These are phyloP conservation scores for Sungouiella thailandica DNA, from an alignment of 805 yeast genomes.

Conservation along the genomic window DNA sequence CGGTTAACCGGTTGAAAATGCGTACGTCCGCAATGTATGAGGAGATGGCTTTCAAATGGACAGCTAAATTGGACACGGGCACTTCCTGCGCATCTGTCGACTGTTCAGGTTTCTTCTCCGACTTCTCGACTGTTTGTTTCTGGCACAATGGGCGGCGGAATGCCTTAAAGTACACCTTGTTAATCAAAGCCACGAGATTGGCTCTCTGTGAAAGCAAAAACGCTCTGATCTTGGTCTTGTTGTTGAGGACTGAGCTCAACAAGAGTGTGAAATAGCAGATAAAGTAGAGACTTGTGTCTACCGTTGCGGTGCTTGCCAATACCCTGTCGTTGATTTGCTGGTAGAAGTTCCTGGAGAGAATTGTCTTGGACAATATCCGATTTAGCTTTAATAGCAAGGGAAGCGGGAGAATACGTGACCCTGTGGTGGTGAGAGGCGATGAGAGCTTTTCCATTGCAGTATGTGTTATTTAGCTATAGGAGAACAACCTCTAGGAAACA, in stretches of 20 bases:
- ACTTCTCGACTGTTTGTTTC: background rate
- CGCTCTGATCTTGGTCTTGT: constrained; percentile 28
- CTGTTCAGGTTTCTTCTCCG: background rate
- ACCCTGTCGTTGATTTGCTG: constrained; percentile 38
- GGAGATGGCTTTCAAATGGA: constrained; percentile 31
- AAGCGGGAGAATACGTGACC: constrained; percentile 13
- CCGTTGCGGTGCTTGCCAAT: constrained; percentile 26
- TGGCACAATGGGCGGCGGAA: background rate
- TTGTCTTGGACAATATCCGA: constrained; percentile 23
- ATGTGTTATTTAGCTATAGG: background rate
- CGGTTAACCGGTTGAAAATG: constrained; percentile 38
- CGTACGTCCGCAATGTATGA: constrained; percentile 37
- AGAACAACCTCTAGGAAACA: background rate
- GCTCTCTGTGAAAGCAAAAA: constrained; percentile 25
- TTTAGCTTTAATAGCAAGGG: constrained; percentile 24
- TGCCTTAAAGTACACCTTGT: constrained; percentile 1
- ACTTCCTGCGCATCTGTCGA: background rate
- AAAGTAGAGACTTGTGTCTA: constrained; percentile 38
- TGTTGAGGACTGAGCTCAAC: constrained; percentile 31
- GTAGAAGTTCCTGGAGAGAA: constrained; percentile 36
- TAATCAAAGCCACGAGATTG: constrained; percentile 16
- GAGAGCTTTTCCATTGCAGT: background rate
- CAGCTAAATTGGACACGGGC: constrained; percentile 22
- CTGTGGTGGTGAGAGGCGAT: background rate
- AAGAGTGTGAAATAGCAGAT: constrained; percentile 39